Evolutionary conservation across 2,329 filamentous ascomycete genomes (phyloP), one percentile per base, ranked within the genome.

Genomic region (Ploettnerulaceae sp.): DNA sequence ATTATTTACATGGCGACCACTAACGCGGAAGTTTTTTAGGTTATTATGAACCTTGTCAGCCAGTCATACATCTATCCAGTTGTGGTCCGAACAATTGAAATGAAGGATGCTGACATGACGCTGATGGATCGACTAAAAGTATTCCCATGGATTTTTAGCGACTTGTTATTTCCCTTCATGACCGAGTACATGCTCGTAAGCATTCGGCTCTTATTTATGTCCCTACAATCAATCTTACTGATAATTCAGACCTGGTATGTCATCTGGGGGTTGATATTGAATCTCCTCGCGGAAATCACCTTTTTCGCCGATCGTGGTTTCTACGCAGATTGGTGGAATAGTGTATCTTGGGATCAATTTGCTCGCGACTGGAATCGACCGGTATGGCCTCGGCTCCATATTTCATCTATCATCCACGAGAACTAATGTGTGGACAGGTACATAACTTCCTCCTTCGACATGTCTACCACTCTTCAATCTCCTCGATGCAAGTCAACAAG

Each of bases 281-380:
- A 90, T 63, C 76, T 87, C 11, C 71, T 90, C 17, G 86, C 85
- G 3, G 86, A 91, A 65, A 63, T 90, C 45, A 89, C 85, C 0
- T 72, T 74, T 52, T 91, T 90, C 62, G 85, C 86, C 4, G 86
- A 90, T 62, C 77, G 86, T 36, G 82, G 79, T 51, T 89, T 89
- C 65, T 82, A 82, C 57, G 72, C 74, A 29, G 73, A 75, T 38
- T 82, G 79, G 79, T 50, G 48, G 48, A 50, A 50, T 9, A 39
- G 32, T 7, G 43, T 77, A 3, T 78, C 76, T 0, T 88, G 82
- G 77, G 84, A 89, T 58, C 82, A 89, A 61, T 91, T 86, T 58
- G 85, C 86, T 3, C 73, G 86, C 29, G 84, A 89, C 61, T 90
- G 86, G 86, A 90, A 90, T 61, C 69, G 79, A n/a, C 85, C 86